Conservation (phyloP, 164 flowering plant genomes). For the Protea cynaroides region DNA sequence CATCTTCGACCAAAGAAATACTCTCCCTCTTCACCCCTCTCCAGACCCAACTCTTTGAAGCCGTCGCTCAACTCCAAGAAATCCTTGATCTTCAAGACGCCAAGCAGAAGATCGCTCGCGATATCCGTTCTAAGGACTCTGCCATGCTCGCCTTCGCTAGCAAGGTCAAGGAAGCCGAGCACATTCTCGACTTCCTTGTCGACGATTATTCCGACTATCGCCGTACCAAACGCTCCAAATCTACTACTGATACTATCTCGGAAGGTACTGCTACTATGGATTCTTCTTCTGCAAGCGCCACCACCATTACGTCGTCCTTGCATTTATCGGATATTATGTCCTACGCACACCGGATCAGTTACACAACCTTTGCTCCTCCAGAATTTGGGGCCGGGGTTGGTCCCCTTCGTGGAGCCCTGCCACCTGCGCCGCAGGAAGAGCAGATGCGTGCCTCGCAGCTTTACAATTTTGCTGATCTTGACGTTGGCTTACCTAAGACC, state of each 20-base stretch:
- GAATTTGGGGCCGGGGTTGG: slow-evolving; percentile 88
- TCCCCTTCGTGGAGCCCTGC: slow-evolving; percentile 85
- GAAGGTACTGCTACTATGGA: slow-evolving; percentile 21
- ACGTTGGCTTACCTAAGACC: slow-evolving; percentile 71
- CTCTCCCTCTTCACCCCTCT: slow-evolving; percentile 51
- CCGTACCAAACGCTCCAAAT: slow-evolving; percentile 41
- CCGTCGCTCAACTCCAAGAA: slow-evolving; percentile 85
- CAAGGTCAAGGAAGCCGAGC: slow-evolving; percentile 65
- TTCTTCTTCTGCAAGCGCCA: slow-evolving; percentile 12
- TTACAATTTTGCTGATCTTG: slow-evolving; percentile 73
- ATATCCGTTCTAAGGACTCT: slow-evolving; percentile 52
- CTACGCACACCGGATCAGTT: slow-evolving; percentile 81
- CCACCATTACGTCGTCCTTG: slow-evolving; percentile 44
- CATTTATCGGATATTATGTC: slow-evolving; percentile 66
- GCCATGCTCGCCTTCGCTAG: slow-evolving; percentile 59
- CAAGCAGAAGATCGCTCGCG: slow-evolving; percentile 45
- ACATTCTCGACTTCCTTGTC: slow-evolving; percentile 66
- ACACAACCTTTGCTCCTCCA: slow-evolving; percentile 96
- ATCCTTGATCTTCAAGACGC: slow-evolving; percentile 85
- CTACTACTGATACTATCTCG: background rate
- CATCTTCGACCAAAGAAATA: slow-evolving; percentile 62
- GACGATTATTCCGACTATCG: slow-evolving; percentile 86
- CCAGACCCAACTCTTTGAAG: slow-evolving; percentile 80
- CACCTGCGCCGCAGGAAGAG: slow-evolving; percentile 99
- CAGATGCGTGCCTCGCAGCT: slow-evolving; percentile 95